Percentiles rank a stretch among this genome's conserved stretches.
Evolutionary conservation across 257 asterid species (phyloP).

Genomic region (Przewalskia tangutica): DNA sequence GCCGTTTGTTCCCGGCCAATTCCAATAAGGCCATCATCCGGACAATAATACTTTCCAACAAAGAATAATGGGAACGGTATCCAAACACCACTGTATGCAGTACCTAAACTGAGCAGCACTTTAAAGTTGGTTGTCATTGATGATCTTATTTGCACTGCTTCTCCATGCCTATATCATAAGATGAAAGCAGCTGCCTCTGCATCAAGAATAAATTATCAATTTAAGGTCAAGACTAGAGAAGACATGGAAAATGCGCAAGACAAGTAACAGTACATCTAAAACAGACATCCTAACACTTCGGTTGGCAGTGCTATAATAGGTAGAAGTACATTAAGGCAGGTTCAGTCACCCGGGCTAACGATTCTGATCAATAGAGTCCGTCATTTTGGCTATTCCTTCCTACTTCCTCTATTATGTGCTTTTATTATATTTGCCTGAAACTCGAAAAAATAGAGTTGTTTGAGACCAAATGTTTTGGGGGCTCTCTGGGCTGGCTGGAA

Average conservation of each 20-base stretch:
- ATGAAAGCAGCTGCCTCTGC: conserved; percentile 55
- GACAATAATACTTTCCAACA: neutral
- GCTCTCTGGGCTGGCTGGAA: no score
- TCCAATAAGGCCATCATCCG: neutral
- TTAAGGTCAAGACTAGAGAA: neutral
- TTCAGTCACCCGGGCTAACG: no score
- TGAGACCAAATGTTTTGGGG: no score
- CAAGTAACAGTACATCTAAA: neutral
- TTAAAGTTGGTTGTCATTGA: conserved; percentile 24
- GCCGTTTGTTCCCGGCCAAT: neutral
- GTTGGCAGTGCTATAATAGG: no score
- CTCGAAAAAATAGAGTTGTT: no score
- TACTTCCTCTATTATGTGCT: no score
- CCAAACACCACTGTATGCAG: neutral
- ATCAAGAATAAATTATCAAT: conserved; percentile 2
- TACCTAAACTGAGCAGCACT: conserved; percentile 20
- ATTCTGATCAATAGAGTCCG: no score
- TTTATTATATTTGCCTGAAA: no score
- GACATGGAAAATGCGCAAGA: neutral
- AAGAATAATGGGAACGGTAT: neutral
- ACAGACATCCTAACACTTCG: neutral
- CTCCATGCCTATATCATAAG: conserved; percentile 39
- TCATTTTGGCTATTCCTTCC: no score
- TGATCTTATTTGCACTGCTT: conserved; percentile 26
- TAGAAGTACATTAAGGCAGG: no score